Evolutionary conservation across 495 filamentous ascomycete species (phyloP).

Genomic region (Hamigera avellanea): DNA sequence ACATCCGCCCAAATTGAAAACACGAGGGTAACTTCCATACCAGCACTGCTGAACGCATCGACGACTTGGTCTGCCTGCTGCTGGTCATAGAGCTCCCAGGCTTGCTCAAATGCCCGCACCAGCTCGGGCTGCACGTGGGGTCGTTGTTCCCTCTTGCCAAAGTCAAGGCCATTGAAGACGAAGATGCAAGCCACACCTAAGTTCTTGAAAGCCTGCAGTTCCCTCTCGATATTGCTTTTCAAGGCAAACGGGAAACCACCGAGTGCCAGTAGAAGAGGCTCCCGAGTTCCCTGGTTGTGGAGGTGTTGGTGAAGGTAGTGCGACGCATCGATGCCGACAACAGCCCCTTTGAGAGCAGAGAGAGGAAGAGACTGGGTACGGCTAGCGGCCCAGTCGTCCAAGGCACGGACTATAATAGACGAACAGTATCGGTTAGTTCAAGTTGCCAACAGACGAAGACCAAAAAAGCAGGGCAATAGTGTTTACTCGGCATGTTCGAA

Average conservation of each 20-base stretch:
- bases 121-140: constrained; percentile 34
- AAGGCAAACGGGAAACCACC: constrained; percentile 80
- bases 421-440: no score
- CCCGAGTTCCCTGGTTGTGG: constrained; percentile 52
- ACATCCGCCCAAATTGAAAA: background rate
- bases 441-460: no score
- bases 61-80: constrained; percentile 69
- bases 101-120: constrained; percentile 40
- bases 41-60: constrained; percentile 66
- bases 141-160: constrained; percentile 55
- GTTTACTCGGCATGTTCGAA: constrained; percentile 33
- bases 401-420: constrained; percentile 35
- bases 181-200: constrained; percentile 61
- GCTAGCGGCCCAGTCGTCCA: constrained; percentile 46
- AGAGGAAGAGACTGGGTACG: constrained; percentile 44
- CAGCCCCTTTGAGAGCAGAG: constrained; percentile 54
- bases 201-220: constrained; percentile 55
- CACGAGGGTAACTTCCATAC: constrained; percentile 35
- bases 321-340: constrained; percentile 79
- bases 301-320: constrained; percentile 75
- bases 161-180: constrained; percentile 78
- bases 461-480: constrained; percentile 1
- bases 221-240: constrained; percentile 54
- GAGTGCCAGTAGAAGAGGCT: constrained; percentile 80
- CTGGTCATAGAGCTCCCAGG: constrained; percentile 82